These are phyloP conservation scores for Magnaporthiopsis rhizophila DNA, from an alignment of 2,329 filamentous ascomycete species.

Conservation along the genomic window DNA sequence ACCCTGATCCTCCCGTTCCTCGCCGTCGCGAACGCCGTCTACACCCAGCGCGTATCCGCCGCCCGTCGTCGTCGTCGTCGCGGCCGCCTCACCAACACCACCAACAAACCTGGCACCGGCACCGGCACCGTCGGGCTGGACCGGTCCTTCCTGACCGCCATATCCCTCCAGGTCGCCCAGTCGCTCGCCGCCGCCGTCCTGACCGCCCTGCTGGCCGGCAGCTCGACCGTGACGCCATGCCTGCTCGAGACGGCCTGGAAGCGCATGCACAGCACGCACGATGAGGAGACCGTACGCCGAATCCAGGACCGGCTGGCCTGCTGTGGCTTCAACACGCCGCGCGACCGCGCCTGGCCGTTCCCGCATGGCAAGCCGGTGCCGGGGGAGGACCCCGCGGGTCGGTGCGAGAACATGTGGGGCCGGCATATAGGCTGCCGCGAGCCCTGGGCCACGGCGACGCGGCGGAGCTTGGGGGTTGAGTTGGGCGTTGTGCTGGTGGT, in stretches of 20 bases:
- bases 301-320: slow-evolving; percentile 62
- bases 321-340: slow-evolving; percentile 52
- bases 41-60: not conserved
- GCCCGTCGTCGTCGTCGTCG: not conserved
- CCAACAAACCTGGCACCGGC: not conserved
- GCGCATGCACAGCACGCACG: slow-evolving; percentile 40
- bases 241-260: slow-evolving; percentile 49
- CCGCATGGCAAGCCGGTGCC: slow-evolving; percentile 16
- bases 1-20: slow-evolving; percentile 11
- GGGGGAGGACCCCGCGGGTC: too few species aligned
- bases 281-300: slow-evolving; percentile 39
- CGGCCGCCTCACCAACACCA: slow-evolving; percentile 1
- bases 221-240: slow-evolving; percentile 30
- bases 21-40: slow-evolving; percentile 8
- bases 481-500: slow-evolving; percentile 45
- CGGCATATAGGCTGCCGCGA: slow-evolving; percentile 39
- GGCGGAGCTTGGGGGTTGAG: slow-evolving; percentile 43
- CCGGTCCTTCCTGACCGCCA: not conserved
- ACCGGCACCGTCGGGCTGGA: not conserved
- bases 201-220: slow-evolving; percentile 31
- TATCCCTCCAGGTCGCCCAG: slow-evolving; percentile 9
- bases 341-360: slow-evolving; percentile 59
- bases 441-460: slow-evolving; percentile 49
- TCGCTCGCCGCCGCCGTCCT: slow-evolving; percentile 26
- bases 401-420: slow-evolving; percentile 38